phyloP scores from a whole-genome alignment of 805 yeast genomes.

The Metschnikowia corniflorae region DNA sequence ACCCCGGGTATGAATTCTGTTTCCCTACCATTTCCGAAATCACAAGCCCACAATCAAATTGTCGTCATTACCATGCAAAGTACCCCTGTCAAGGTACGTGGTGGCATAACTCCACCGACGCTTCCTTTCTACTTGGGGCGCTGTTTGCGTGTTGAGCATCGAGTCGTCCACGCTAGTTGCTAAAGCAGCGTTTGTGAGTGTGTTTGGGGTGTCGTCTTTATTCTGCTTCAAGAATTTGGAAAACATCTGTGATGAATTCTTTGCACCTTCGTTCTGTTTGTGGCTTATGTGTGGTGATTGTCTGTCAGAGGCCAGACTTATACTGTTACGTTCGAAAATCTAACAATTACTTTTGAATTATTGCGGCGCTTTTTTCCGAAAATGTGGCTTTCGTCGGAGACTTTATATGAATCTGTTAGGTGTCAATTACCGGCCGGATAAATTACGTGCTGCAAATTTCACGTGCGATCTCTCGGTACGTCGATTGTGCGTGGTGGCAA shows the following conservation, averaged over 20 bases:
- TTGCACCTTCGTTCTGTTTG: too few relatives aligned
- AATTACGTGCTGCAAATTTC: too few relatives aligned
- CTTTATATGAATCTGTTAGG: not conserved
- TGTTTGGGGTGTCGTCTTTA: slow-evolving; percentile 7
- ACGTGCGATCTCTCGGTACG: too few relatives aligned
- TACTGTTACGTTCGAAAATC: not conserved
- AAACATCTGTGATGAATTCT: too few relatives aligned
- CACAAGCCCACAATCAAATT: slow-evolving; percentile 20
- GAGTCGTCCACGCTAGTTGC: slow-evolving; percentile 9
- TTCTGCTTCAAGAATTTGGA: slow-evolving; percentile 15
- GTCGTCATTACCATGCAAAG: slow-evolving; percentile 20
- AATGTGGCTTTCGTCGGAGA: too few relatives aligned
- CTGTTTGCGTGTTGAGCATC: slow-evolving; percentile 3
- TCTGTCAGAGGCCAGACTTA: not conserved
- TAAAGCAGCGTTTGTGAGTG: slow-evolving; percentile 2
- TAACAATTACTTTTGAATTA: not conserved
- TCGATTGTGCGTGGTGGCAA: too few relatives aligned
- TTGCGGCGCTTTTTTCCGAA: too few relatives aligned
- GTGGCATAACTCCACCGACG: slow-evolving; percentile 21
- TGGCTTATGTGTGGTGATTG: not conserved
- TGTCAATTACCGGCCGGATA: too few relatives aligned
- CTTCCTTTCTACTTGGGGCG: slow-evolving; percentile 5
- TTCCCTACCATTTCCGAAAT: too few relatives aligned
- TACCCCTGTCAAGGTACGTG: slow-evolving; percentile 17
- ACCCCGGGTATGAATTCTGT: too few relatives aligned